Evolutionary conservation across 345 rosid species (phyloP).

Genomic region (Brassica carinata): DNA sequence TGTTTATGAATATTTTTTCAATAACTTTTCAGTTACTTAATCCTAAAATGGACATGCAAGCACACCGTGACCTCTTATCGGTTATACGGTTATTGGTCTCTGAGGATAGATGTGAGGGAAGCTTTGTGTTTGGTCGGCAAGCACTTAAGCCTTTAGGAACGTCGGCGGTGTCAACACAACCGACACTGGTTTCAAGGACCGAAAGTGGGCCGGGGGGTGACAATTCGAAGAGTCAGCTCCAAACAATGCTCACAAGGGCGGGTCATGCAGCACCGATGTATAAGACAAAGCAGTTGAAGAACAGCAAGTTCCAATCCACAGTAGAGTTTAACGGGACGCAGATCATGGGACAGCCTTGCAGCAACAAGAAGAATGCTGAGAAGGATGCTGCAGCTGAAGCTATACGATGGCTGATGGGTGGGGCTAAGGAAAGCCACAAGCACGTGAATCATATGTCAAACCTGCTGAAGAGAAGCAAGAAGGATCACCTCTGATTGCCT

Average conservation of each 20-base stretch:
- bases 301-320: constrained; percentile 64
- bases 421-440: constrained; percentile 52
- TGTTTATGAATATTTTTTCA: not conserved
- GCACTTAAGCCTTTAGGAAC: constrained; percentile 40
- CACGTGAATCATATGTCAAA: constrained; percentile 64
- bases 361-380: constrained; percentile 90
- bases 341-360: constrained; percentile 79
- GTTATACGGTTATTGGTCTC: constrained; percentile 59
- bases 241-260: constrained; percentile 79
- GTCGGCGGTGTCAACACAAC: constrained; percentile 40
- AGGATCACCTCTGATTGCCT: constrained; percentile 46
- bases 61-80: constrained; percentile 60
- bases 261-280: constrained; percentile 71
- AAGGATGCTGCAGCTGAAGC: constrained; percentile 97
- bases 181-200: constrained; percentile 47
- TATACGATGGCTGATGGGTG: constrained; percentile 74
- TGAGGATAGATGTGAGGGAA: constrained; percentile 68
- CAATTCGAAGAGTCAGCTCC: constrained; percentile 88
- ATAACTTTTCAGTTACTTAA: constrained; percentile 58
- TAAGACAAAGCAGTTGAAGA: constrained; percentile 74
- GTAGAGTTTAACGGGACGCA: constrained; percentile 80
- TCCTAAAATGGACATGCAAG: constrained; percentile 62
- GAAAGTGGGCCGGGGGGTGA: constrained; percentile 91
- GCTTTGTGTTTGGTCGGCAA: constrained; percentile 76
- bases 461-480: constrained; percentile 79